Evolutionary conservation across 371 early-diverging fungal genomes (phyloP), one percentile per base, ranked within the genome.

Genomic region (Chytridiales sp.): DNA sequence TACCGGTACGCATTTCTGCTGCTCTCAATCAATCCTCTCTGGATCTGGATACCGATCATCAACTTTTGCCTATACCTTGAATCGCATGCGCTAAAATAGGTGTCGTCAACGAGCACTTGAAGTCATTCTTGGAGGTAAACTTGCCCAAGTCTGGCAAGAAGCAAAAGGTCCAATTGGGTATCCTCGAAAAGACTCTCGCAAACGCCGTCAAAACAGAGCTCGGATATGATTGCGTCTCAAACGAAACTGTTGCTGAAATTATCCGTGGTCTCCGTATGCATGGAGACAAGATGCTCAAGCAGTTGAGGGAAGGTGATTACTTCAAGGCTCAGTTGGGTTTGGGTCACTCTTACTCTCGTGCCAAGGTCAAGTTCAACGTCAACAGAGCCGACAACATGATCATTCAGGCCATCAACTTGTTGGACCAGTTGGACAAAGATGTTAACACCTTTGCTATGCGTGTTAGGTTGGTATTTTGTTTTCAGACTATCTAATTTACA

Each of bases 361-460:
- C 94, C 51, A 97, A 97, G 79, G 95, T 98, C 70, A 95, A 97
- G 90, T 98, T 94, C 87, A 97, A 97, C 82, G 90, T 90, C 56
- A 89, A 90, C 84, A 81, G 92, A 31, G 70, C 70, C 35, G 97
- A 97, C 78, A 93, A 91, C 81, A 91, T 94, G 91, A 90, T 93
- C 63, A 93, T 92, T 57, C 93, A 93, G 78, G 86, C 93, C 34
- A 93, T 94, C 70, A 83, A 85, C 63, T 77, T 94, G 38, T 74
- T 94, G 62, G 95, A 95, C 68, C 92, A 93, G 73, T 76, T 95
- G 64, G 95, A 95, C 74, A 94, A 93, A 78, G 97, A 97, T 69
- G 85, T 95, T 69, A 93, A 94, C 81, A 88, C 88, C 32, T 94
- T 93, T 66, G 83, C 92, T 35, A 94, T 94, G 94, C 85, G 94